phyloP scores from a whole-genome alignment of 345 rosid species.

The Eucalyptus regnans region DNA sequence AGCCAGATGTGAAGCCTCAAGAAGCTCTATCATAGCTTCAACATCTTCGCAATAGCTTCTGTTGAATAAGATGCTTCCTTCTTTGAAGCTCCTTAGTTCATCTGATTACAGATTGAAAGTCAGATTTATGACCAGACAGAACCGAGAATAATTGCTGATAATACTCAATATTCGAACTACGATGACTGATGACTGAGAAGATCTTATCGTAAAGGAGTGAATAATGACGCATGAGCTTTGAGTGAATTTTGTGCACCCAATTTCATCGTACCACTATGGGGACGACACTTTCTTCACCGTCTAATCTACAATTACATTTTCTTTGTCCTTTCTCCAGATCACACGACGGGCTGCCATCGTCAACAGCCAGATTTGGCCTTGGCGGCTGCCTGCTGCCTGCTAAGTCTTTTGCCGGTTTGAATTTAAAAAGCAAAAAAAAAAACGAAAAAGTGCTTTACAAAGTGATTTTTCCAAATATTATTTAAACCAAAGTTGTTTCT shows the following conservation, averaged over 20 bases:
- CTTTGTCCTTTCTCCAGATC: neutral
- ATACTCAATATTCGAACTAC: neutral
- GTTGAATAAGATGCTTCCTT: neutral
- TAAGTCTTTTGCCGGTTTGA: no score
- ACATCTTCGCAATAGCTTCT: neutral
- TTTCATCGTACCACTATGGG: no score
- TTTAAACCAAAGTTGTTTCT: no score
- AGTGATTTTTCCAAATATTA: no score
- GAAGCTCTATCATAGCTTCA: slow-evolving; percentile 22
- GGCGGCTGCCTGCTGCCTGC: no score
- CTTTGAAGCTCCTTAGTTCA: slow-evolving; percentile 9
- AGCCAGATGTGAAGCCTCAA: slow-evolving; percentile 30
- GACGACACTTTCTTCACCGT: no score
- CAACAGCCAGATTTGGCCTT: no score
- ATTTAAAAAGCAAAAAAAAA: no score
- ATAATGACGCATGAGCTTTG: neutral
- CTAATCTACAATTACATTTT: neutral
- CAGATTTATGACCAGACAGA: neutral
- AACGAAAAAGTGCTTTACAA: no score
- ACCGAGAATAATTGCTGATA: neutral
- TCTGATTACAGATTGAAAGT: slow-evolving; percentile 3
- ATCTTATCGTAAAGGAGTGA: neutral
- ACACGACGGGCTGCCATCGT: no score
- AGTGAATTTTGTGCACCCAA: neutral
- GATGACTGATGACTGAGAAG: neutral